Conservation (phyloP, 2,329 filamentous ascomycete species). For the Balansia obtecta region DNA sequence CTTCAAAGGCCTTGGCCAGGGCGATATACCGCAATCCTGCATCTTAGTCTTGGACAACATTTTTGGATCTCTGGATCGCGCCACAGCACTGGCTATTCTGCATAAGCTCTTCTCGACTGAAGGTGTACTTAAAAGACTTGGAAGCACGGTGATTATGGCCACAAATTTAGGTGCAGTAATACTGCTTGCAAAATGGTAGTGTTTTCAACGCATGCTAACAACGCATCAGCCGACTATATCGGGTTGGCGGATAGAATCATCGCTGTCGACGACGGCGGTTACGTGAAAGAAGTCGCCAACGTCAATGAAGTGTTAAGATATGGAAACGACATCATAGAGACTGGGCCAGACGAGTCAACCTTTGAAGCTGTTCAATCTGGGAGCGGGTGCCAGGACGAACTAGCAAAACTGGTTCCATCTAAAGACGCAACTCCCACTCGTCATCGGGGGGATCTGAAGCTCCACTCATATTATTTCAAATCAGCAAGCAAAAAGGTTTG, state of each 20-base stretch:
- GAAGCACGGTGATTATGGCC: constrained; percentile 2
- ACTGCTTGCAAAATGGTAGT: no score
- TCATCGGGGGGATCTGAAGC: no score
- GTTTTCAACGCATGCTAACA: no score
- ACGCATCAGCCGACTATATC: no score
- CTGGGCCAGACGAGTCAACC: no score
- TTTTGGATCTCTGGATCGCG: constrained; percentile 1
- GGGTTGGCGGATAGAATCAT: background rate
- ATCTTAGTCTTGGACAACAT: constrained; percentile 4
- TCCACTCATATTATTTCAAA: no score
- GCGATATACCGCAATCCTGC: constrained; percentile 1
- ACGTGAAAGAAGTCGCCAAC: background rate
- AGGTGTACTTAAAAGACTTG: background rate
- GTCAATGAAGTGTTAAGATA: background rate
- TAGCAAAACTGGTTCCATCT: no score
- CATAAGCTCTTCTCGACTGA: background rate
- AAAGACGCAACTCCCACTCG: no score
- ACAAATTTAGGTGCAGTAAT: background rate
- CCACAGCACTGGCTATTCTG: constrained; percentile 1
- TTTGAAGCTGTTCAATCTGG: no score
- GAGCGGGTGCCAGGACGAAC: no score
- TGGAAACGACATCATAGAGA: background rate
- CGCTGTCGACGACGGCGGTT: background rate
- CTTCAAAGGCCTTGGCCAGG: constrained; percentile 2
- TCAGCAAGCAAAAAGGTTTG: no score